Conservation (phyloP, 2,329 filamentous ascomycete species). For the Emergomyces africanus region DNA sequence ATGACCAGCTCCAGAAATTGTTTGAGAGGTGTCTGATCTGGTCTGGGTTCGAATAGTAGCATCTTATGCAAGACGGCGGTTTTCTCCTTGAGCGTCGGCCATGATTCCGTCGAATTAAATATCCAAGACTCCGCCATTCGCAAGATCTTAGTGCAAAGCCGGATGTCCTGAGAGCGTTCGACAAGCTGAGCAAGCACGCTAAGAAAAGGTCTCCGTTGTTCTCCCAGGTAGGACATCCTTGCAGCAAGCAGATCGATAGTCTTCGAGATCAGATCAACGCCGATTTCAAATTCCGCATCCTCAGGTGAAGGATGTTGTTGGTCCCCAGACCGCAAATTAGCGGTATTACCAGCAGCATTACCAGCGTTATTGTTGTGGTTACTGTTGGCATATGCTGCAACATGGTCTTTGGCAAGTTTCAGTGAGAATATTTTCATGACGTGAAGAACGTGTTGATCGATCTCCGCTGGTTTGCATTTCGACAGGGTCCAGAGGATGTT, state of each 20-base stretch:
- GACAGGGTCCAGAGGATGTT: constrained; percentile 90
- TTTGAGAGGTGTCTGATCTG: constrained; percentile 71
- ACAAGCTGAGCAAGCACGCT: constrained; percentile 91
- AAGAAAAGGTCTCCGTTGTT: constrained; percentile 83
- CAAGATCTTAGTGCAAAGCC: constrained; percentile 82
- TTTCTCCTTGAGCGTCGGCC: constrained; percentile 97
- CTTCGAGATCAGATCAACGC: constrained; percentile 84
- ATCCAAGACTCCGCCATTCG: constrained; percentile 94
- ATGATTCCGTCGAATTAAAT: constrained; percentile 86
- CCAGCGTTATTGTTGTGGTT: constrained; percentile 25
- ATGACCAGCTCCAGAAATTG: constrained; percentile 95
- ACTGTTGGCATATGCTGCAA: constrained; percentile 55
- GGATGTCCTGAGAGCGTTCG: constrained; percentile 80
- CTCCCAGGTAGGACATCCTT: constrained; percentile 83
- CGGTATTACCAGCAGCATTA: neutral
- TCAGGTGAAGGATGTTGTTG: constrained; percentile 33
- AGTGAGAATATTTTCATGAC: constrained; percentile 89
- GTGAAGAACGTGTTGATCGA: constrained; percentile 75
- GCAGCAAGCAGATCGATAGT: constrained; percentile 85
- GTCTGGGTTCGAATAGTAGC: constrained; percentile 80
- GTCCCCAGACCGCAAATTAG: constrained; percentile 1
- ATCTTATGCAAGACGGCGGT: constrained; percentile 99
- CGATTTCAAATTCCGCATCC: constrained; percentile 71
- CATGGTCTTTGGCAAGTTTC: constrained; percentile 87
- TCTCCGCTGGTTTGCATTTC: constrained; percentile 67